Percentiles rank a stretch among this genome's conserved stretches.
These are phyloP conservation scores for Adansonia gregorii DNA, from an alignment of 441 rosid genomes.

Conservation along the genomic window DNA sequence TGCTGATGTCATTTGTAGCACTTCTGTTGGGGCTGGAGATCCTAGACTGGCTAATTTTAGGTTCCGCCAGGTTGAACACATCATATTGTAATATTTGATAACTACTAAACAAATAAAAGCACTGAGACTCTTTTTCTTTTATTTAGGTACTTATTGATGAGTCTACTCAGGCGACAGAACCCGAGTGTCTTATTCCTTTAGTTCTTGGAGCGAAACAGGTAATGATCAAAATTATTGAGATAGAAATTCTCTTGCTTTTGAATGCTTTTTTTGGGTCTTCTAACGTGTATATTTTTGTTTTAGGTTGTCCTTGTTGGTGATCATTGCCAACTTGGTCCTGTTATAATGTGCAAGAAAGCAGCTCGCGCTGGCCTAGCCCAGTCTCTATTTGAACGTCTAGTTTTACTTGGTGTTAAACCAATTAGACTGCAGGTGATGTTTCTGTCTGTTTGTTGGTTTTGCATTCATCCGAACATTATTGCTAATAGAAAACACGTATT, in stretches of 20 bases:
- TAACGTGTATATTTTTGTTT: conserved; percentile 32
- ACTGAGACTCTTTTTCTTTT: conserved; percentile 33
- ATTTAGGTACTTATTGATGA: conserved; percentile 97
- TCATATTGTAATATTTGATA: conserved; percentile 13
- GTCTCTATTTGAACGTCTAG: conserved; percentile 97
- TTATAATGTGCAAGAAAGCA: conserved; percentile 99
- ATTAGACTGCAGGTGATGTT: conserved; percentile 91
- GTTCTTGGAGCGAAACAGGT: conserved; percentile 99
- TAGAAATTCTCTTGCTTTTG: neutral
- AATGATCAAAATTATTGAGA: conserved; percentile 17
- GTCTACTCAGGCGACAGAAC: conserved; percentile 99
- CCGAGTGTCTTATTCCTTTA: conserved; percentile 98
- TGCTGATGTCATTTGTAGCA: conserved; percentile 99
- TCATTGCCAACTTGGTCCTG: conserved; percentile 99
- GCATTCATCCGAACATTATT: neutral
- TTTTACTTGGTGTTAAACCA: conserved; percentile 96
- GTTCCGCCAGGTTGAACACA: conserved; percentile 82
- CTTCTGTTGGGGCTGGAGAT: conserved; percentile 99
- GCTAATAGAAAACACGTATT: conserved; percentile 4
- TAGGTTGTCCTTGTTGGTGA: conserved; percentile 99
- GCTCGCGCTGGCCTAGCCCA: conserved; percentile 99
- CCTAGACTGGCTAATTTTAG: conserved; percentile 95
- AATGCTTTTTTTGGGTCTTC: conserved; percentile 16
- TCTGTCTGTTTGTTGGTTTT: conserved; percentile 21
- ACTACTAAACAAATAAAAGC: neutral